Evolutionary conservation across 192 early-diverging fungal genomes (phyloP).

Genomic region (Funneliformis mosseae): DNA sequence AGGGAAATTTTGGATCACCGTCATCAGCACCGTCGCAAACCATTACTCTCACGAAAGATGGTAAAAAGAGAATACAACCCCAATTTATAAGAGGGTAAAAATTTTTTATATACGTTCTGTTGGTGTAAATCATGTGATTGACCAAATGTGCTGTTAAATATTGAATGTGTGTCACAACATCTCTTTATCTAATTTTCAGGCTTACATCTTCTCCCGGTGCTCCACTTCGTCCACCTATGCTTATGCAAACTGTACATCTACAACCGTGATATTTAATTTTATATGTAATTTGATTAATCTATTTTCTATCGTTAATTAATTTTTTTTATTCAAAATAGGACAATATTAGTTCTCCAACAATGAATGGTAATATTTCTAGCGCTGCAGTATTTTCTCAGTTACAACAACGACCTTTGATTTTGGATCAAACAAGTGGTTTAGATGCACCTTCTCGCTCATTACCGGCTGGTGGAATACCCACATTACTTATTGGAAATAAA

Average conservation of each 20-base stretch:
- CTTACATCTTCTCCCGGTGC: not conserved
- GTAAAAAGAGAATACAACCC: slow-evolving; percentile 85
- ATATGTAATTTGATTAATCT: not conserved
- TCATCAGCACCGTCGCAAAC: slow-evolving; percentile 41
- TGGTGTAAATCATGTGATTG: too few species aligned
- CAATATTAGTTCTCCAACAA: not conserved
- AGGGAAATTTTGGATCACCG: not conserved
- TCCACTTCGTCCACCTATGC: not conserved
- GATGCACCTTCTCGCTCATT: slow-evolving; percentile 42
- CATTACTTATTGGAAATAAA: slow-evolving; percentile 51
- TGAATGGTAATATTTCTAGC: not conserved
- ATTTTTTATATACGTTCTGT: not conserved
- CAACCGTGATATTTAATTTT: not conserved
- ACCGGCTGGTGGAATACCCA: slow-evolving; percentile 44
- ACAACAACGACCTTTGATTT: not conserved
- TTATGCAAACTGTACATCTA: not conserved
- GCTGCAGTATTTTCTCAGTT: not conserved
- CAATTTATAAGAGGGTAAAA: slow-evolving; percentile 54
- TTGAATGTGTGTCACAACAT: not conserved
- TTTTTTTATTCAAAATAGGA: not conserved
- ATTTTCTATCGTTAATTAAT: not conserved
- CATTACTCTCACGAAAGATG: slow-evolving; percentile 73
- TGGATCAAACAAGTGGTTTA: slow-evolving; percentile 30
- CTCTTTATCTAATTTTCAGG: not conserved
- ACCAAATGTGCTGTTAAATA: too few species aligned